A percentile compares a stretch with the other conserved stretches of the same genome.
phyloP scores from a whole-genome alignment of 495 filamentous ascomycete genomes.

The Aspergillus carlsbadensis region DNA sequence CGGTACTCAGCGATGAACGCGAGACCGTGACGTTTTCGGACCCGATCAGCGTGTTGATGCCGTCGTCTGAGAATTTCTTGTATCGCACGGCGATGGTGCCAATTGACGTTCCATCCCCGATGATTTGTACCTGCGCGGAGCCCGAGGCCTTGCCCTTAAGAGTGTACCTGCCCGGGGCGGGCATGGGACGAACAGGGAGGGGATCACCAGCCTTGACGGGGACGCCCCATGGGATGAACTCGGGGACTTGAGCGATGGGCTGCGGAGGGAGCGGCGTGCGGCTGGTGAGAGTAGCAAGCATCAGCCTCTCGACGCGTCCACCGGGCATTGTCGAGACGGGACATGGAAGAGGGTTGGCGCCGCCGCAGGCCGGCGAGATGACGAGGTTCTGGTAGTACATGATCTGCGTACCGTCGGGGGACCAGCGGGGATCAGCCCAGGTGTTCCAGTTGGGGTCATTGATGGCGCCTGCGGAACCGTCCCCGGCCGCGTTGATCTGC shows the following conservation, averaged over 20 bases:
- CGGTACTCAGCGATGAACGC: too few relatives aligned
- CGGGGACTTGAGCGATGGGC: slow-evolving; percentile 8
- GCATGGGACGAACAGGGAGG: not conserved
- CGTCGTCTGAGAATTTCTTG: not conserved
- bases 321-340: slow-evolving; percentile 17
- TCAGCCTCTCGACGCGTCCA: slow-evolving; percentile 16
- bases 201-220: not conserved
- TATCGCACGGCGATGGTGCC: not conserved
- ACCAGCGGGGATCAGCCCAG: slow-evolving; percentile 20
- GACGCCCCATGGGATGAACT: slow-evolving; percentile 18
- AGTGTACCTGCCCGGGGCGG: slow-evolving; percentile 9
- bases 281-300: slow-evolving; percentile 19
- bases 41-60: not conserved
- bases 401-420: slow-evolving; percentile 21
- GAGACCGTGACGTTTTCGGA: not conserved
- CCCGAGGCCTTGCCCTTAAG: slow-evolving; percentile 13
- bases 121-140: slow-evolving; percentile 1
- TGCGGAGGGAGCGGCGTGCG: slow-evolving; percentile 7
- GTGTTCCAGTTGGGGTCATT: slow-evolving; percentile 24
- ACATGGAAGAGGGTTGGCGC: slow-evolving; percentile 17
- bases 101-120: not conserved
- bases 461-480: slow-evolving; percentile 15
- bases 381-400: slow-evolving; percentile 17
- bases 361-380: slow-evolving; percentile 17
- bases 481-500: slow-evolving; percentile 18